Base-by-base conservation (phyloP, 1,284 basidiomycete genomes). In the Boletus semigastroideus region DNA sequence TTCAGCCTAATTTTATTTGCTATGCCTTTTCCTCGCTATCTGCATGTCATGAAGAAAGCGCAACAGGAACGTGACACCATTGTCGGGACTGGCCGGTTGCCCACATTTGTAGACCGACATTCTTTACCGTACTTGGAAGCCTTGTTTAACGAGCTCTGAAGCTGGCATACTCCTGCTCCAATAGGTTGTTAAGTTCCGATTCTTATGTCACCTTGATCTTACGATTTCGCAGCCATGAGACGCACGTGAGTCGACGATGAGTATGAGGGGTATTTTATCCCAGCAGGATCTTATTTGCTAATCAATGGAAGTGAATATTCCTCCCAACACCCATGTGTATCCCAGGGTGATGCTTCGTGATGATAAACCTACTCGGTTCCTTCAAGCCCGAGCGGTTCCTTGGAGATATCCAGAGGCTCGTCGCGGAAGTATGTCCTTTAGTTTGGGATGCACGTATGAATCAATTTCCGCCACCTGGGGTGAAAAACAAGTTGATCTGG, bases 61-160 rank as follows among this genome's bases (percentile, higher is more conserved):
- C 84, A 84, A 57, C 68, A 68, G 40, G 83, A 86, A 57, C 72
- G 86, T 37, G 83, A 85, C 60, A 55, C 67, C 4, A 74, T 86
- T 7, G 67, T 84, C 42, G 82, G 83, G 22, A 67, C 59, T 36
- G 73, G 77, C 44, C 73, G 56, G 41, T 45, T 69, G 13, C 69
- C 68, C 6, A 60, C 57, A 7, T 70, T 71, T 39, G 40, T 54
- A 0, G 66, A 70, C 46, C 57, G 63, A 11, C 17, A 42, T 3
- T 52, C 39, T 19, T 44, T 71, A 5, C 68, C 69, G 0, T 70
- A 68, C 46, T 7, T 63, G 12, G 60, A 59, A 31, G 59, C 61
- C 0, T n/a, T 70, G 1, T 44, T 58, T 38, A 49, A 79, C 51
- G 85, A 88, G 65, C 74, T 82, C 17, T 66, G 84, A 43, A 75